Base-by-base conservation (phyloP, 345 rosid species). In the Syzygium aqueum region DNA sequence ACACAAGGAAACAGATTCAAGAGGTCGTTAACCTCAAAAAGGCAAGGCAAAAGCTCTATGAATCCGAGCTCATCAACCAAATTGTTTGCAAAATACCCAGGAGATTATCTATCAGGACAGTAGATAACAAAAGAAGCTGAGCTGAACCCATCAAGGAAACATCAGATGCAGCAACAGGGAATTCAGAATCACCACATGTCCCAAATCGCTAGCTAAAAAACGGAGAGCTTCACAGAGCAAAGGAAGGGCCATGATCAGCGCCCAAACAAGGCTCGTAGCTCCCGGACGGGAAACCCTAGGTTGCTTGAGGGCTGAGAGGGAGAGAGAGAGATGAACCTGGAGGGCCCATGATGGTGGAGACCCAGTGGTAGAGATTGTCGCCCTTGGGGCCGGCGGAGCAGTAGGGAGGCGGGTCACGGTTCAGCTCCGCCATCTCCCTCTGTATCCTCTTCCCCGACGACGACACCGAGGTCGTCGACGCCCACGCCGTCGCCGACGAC, bases 341-440 rank as follows among this genome's bases (percentile, higher is more conserved):
- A 51, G 99, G 99, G 56, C 97, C 99, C 77, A 97, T 89, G 87
- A 95, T 84, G 88, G 98, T 95, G 91, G 99, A 90, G 91, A 97
- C 93, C 99, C 99, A 95, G 86, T 95, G 93, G 92, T 95, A 95
- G 89, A 97, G 97, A 89, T 94, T 97, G 90, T 97, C 99, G 53
- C 98, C 97, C 82, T 92, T 95, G 14, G 99, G 99, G 37, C 98
- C 99, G 59, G 99, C 99, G 12, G 98, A 96, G 84, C 97, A 96
- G 87, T 95, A 95, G 77, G 89, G 90, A 89, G 97, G 98, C 15
- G 99, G 98, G 89, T 95, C 94, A 65, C 86, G 86, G 92, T 92
- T 95, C 17, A 95, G 96, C 90, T 96, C 99, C 8, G 90, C 86
- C 96, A 96, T 94, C 90, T 97, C 99, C 78, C 95, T 92, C 87